Evolutionary conservation across 306 rosid genomes (phyloP).

Genomic region (Abrus pulchellus): DNA sequence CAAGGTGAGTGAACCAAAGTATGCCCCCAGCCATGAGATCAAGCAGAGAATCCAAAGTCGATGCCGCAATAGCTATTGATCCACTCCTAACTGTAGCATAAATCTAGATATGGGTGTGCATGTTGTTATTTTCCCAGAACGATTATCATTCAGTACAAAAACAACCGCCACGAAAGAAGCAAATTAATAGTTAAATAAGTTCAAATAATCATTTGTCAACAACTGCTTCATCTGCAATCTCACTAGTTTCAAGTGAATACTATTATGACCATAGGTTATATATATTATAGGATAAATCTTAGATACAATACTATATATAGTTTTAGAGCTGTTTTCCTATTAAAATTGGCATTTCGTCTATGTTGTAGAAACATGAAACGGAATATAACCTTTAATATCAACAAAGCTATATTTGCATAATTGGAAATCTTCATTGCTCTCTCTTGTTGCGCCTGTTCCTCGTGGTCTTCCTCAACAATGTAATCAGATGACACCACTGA

Average conservation of each 20-base stretch:
- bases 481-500: constrained; percentile 46
- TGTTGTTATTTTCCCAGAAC: constrained; percentile 18
- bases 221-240: constrained; percentile 7
- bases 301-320: too few species aligned
- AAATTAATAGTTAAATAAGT: constrained; percentile 25
- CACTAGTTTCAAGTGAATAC: background rate
- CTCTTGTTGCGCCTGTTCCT: constrained; percentile 68
- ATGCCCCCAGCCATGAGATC: constrained; percentile 96
- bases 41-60: constrained; percentile 82
- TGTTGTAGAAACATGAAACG: constrained; percentile 1
- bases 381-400: constrained; percentile 67
- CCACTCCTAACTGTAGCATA: constrained; percentile 79
- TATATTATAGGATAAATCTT: too few species aligned
- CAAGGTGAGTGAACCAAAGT: constrained; percentile 90
- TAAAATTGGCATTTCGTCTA: too few species aligned
- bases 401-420: constrained; percentile 62
- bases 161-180: constrained; percentile 21
- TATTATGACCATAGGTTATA: background rate
- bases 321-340: too few species aligned
- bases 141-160: constrained; percentile 1
- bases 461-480: constrained; percentile 46
- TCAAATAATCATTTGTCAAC: background rate
- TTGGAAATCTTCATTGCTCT: constrained; percentile 76
- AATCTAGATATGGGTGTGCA: constrained; percentile 49
- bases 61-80: constrained; percentile 84